phyloP scores from a whole-genome alignment of 257 asterid species.

The Leptodermis oblonga region DNA sequence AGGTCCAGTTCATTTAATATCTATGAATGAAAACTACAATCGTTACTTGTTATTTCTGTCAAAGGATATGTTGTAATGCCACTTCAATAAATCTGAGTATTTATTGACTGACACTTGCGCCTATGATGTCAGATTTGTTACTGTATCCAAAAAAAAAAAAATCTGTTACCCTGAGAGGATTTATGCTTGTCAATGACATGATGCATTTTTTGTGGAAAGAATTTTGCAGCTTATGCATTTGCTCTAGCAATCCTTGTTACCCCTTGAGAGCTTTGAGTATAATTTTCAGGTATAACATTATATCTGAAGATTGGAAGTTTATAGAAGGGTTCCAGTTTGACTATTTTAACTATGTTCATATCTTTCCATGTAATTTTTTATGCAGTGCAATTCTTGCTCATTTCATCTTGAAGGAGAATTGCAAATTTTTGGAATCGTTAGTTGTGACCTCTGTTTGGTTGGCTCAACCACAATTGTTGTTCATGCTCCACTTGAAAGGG shows the following conservation, averaged over 20 bases:
- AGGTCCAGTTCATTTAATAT: no score
- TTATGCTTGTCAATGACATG: no score
- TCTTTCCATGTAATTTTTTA: not conserved
- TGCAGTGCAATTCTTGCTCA: conserved; percentile 50
- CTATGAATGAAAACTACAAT: no score
- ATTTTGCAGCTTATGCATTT: conserved; percentile 92
- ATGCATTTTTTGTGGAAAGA: no score
- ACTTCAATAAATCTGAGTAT: no score
- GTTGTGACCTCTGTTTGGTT: conserved; percentile 42
- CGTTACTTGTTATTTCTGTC: no score
- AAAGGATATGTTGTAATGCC: no score
- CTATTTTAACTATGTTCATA: no score
- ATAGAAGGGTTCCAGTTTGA: not conserved
- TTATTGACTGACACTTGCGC: no score
- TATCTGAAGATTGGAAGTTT: not conserved
- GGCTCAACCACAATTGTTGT: conserved; percentile 39
- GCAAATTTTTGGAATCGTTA: conserved; percentile 41
- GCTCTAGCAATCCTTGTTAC: conserved; percentile 95
- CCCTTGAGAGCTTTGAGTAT: conserved; percentile 94
- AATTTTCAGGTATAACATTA: conserved; percentile 63
- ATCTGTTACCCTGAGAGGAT: no score
- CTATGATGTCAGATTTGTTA: no score
- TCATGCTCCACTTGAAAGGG: conserved; percentile 37
- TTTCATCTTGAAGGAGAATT: conserved; percentile 38
- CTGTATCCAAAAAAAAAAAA: no score